These are phyloP conservation scores for Fusarium stilboides DNA, from an alignment of 2,329 filamentous ascomycete species.

Conservation along the genomic window DNA sequence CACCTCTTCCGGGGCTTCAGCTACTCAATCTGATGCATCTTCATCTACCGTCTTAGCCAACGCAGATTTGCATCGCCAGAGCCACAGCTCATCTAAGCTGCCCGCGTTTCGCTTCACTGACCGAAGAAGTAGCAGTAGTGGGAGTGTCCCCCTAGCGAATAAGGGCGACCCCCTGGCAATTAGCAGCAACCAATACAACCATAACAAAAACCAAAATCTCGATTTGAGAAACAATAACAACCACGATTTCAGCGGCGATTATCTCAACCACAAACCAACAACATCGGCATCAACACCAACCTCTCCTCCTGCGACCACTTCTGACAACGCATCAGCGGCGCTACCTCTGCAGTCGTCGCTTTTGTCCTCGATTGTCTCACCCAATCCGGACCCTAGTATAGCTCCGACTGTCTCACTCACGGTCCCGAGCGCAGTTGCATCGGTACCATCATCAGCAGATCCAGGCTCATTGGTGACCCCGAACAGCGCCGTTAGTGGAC, in stretches of 20 bases:
- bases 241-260: slow-evolving; percentile 17
- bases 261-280: slow-evolving; percentile 25
- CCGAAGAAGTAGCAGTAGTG: slow-evolving; percentile 53
- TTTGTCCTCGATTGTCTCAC: slow-evolving; percentile 47
- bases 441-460: slow-evolving; percentile 31
- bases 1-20: slow-evolving; percentile 25
- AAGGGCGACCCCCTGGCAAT: slow-evolving; percentile 38
- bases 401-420: slow-evolving; percentile 41
- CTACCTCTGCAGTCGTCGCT: slow-evolving; percentile 42
- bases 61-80: slow-evolving; percentile 66
- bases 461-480: slow-evolving; percentile 28
- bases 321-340: slow-evolving; percentile 44
- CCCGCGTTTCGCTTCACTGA: slow-evolving; percentile 70
- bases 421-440: slow-evolving; percentile 36
- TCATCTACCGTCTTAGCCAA: slow-evolving; percentile 32
- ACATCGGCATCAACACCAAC: slow-evolving; percentile 33
- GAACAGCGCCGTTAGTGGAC: slow-evolving; percentile 36
- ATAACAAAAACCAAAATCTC: slow-evolving; percentile 34
- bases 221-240: slow-evolving; percentile 41
- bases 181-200: slow-evolving; percentile 31
- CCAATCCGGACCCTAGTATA: slow-evolving; percentile 47
- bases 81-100: slow-evolving; percentile 69
- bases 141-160: slow-evolving; percentile 46
- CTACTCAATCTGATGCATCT: slow-evolving; percentile 37
- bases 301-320: slow-evolving; percentile 37